Conservation (phyloP, 2,329 filamentous ascomycete genomes). For the Fonsecaea nubica region DNA sequence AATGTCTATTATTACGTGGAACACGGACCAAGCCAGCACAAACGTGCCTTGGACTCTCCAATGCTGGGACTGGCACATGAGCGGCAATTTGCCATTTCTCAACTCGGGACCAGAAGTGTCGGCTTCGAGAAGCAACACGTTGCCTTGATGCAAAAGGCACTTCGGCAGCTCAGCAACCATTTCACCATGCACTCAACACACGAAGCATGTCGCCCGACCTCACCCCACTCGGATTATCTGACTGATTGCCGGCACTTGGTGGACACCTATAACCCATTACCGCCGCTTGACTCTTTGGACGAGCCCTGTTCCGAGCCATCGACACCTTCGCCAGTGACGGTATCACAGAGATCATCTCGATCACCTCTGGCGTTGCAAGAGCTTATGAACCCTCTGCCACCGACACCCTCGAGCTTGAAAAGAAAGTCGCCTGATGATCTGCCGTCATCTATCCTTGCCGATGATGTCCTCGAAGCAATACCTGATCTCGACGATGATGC, state of each 20-base stretch:
- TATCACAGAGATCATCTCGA: background rate
- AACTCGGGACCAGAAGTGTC: conserved; percentile 25
- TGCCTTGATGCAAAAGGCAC: conserved; percentile 14
- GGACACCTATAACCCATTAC: conserved; percentile 1
- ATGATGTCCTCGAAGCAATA: background rate
- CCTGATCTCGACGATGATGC: background rate
- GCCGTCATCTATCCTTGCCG: background rate
- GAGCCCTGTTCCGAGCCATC: background rate
- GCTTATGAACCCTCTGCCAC: conserved; percentile 22
- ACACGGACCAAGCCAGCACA: conserved; percentile 28
- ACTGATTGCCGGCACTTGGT: conserved; percentile 9
- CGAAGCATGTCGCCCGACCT: conserved; percentile 17
- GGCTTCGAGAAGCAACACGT: conserved; percentile 33
- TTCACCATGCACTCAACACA: conserved; percentile 16
- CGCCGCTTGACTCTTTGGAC: conserved; percentile 8
- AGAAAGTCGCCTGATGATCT: conserved; percentile 3
- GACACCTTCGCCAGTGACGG: background rate
- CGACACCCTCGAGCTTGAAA: conserved; percentile 4
- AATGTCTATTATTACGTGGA: conserved; percentile 30
- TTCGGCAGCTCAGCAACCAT: conserved; percentile 5
- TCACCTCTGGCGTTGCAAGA: conserved; percentile 13
- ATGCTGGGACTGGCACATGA: conserved; percentile 37
- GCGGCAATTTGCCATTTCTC: conserved; percentile 36
- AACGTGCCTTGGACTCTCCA: conserved; percentile 28
- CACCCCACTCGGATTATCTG: conserved; percentile 21